phyloP scores from a whole-genome alignment of 1,139 yeast species.

The Protomyces pachydermus region DNA sequence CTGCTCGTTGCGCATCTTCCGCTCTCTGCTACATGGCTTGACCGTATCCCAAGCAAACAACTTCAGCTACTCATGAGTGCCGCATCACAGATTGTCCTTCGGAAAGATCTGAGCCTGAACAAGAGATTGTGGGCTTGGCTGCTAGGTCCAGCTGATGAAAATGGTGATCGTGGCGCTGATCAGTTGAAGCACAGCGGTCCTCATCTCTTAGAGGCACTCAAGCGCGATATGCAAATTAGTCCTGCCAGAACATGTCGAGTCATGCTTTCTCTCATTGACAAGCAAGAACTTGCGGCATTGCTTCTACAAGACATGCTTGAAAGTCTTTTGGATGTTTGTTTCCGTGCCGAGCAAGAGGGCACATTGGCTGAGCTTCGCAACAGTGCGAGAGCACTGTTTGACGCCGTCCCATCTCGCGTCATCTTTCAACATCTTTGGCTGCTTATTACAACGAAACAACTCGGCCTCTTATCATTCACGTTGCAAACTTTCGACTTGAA shows the following conservation, averaged over 20 bases:
- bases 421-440: neutral
- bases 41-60: constrained; percentile 47
- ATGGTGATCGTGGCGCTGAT: neutral
- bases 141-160: constrained; percentile 54
- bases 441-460: neutral
- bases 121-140: constrained; percentile 91
- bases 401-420: neutral
- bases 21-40: constrained; percentile 56
- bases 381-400: constrained; percentile 1
- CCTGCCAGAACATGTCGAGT: neutral
- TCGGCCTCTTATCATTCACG: neutral
- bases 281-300: constrained; percentile 2
- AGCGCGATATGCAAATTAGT: neutral
- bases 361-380: neutral
- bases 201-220: neutral
- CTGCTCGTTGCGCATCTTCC: constrained; percentile 64
- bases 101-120: constrained; percentile 88
- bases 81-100: constrained; percentile 61
- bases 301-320: neutral
- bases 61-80: constrained; percentile 46
- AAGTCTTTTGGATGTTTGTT: neutral
- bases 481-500: neutral
- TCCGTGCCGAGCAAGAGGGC: neutral
- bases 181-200: neutral
- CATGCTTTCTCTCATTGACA: constrained; percentile 5